A percentile compares a stretch with the other conserved stretches of the same genome.
Conservation (phyloP, 495 filamentous ascomycete genomes). For the Penicillium paradoxum region DNA sequence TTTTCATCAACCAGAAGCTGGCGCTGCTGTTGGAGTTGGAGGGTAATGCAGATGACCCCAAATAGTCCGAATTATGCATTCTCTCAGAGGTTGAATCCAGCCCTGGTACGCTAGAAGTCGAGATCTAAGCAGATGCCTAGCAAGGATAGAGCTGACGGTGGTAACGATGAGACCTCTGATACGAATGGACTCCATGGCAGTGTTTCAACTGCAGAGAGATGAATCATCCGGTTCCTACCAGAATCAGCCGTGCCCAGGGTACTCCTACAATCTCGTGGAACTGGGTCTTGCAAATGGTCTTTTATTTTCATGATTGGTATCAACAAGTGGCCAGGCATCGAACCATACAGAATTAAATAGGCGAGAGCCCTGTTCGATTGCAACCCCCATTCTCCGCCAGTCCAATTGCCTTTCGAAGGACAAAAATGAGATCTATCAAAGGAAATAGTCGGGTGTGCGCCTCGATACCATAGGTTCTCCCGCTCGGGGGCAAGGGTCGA, state of each 20-base stretch:
- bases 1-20: too few species aligned
- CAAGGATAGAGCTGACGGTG: too few species aligned
- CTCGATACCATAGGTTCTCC: constrained; percentile 99
- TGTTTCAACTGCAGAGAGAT: neutral
- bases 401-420: constrained; percentile 29
- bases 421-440: constrained; percentile 55
- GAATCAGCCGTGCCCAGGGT: neutral
- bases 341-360: constrained; percentile 40
- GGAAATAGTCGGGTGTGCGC: constrained; percentile 96
- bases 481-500: constrained; percentile 95
- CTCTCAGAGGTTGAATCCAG: too few species aligned
- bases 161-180: too few species aligned
- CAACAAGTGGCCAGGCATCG: constrained; percentile 40
- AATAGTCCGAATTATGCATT: too few species aligned
- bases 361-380: constrained; percentile 30
- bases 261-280: constrained; percentile 1
- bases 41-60: too few species aligned
- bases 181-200: too few species aligned
- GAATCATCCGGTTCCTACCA: neutral
- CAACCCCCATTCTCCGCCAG: constrained; percentile 26
- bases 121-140: too few species aligned
- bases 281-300: constrained; percentile 26
- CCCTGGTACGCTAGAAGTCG: too few species aligned
- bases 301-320: constrained; percentile 51
- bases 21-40: too few species aligned